Conservation (phyloP, 1,284 basidiomycete species). For the Puccinia polysora region DNA sequence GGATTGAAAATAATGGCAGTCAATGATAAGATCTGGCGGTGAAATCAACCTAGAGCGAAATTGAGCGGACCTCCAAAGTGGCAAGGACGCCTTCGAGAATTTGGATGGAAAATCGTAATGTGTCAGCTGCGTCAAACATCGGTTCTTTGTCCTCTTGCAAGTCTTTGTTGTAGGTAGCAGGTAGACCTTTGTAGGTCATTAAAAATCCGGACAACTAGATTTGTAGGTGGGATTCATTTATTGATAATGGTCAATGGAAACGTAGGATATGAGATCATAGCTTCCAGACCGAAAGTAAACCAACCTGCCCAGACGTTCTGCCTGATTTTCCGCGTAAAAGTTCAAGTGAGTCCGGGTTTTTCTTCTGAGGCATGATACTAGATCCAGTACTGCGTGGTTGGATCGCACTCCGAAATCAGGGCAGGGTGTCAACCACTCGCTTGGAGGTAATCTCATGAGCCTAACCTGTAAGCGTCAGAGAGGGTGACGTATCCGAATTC, state of each 20-base stretch:
- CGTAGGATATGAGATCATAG: too few relatives aligned
- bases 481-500: conserved; percentile 93
- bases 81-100: conserved; percentile 92
- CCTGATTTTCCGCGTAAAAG: conserved; percentile 91
- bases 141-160: conserved; percentile 98
- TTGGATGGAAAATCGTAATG: conserved; percentile 77
- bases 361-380: conserved; percentile 99
- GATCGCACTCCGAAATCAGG: not conserved
- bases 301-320: conserved; percentile 75
- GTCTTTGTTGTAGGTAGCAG: conserved; percentile 99
- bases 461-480: conserved; percentile 89
- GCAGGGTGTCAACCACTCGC: not conserved
- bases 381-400: conserved; percentile 72
- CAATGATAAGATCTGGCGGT: not conserved
- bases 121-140: conserved; percentile 88
- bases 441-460: conserved; percentile 4
- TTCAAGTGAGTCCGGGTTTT: conserved; percentile 95
- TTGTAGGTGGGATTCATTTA: not conserved
- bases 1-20: too few relatives aligned
- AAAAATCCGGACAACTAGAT: conserved; percentile 86
- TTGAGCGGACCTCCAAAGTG: conserved; percentile 56
- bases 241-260: not conserved
- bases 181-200: conserved; percentile 94
- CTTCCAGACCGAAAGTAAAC: too few relatives aligned
- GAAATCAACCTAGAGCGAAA: not conserved